Base-by-base conservation (phyloP, 2,329 filamentous ascomycete genomes). In the Penicillium sp. region DNA sequence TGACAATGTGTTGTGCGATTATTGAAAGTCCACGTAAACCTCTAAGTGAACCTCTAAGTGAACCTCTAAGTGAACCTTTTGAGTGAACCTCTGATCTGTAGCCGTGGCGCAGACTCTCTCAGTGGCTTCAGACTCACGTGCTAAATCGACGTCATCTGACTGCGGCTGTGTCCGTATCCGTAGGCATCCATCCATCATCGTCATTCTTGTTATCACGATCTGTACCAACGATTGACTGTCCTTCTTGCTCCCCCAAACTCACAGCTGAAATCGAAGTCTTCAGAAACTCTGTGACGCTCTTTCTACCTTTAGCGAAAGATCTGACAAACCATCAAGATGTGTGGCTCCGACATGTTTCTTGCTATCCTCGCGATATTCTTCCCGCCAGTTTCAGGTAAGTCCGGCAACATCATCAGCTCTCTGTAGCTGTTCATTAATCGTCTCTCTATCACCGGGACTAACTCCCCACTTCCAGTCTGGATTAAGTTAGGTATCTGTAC, bases 401-500 rank as follows among this genome's bases (percentile, higher is more conserved):
- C 52, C 5, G 11, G 15, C 35, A 11, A 11, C 35, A 15, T 15
- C 35, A 5, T 15, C 58, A 49, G 50, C 54, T 47, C 44, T 29
- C 26, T 26, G 26, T 26, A 26, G 26, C 26, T 48, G 38, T 52
- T 50, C 52, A 46, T 48, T 56, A 23, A 26, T 5, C 26, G 26
- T 26, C 26, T 6, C 26, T 63, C 58, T 46, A 64, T 64, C 51
- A 51, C 11, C 4, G 31, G 55, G 48, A 53, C 77, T 81, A 73
- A 80, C 76, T 44, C 21, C 21, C 64, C 53, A 48, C 65, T 48
- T 48, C 70, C 71, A 92, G 95, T 99, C 71, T 99, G 95, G 95
- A 92, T 99, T 64, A 99, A 98, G 82, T 84, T 90, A 72, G 95
- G 95, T 67, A 84, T 99, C 80, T 99, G 95, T 84, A 91, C 89